These are phyloP conservation scores for Guadua angustifolia DNA, from an alignment of 176 grass and related monocot species.

Conservation along the genomic window DNA sequence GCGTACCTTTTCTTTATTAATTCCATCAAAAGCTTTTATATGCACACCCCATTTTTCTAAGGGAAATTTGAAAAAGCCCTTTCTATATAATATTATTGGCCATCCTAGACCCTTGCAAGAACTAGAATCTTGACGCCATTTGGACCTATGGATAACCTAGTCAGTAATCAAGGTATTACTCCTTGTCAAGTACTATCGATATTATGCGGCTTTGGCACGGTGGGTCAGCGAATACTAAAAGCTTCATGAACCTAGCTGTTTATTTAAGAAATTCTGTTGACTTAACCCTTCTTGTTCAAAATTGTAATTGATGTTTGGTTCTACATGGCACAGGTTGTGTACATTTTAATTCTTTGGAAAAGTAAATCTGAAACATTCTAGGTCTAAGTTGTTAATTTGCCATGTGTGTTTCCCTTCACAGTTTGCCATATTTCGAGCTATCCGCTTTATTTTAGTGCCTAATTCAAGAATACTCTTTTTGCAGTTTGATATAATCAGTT, in stretches of 20 bases:
- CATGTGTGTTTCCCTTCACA: background rate
- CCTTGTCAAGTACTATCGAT: background rate
- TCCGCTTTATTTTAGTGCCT: slow-evolving; percentile 5
- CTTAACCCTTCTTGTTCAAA: background rate
- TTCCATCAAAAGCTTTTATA: background rate
- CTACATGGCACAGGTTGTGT: background rate
- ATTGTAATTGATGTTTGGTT: slow-evolving; percentile 8
- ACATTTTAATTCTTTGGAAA: background rate
- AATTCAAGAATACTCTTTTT: slow-evolving; percentile 11
- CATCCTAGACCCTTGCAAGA: slow-evolving; percentile 84
- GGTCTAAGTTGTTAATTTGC: background rate
- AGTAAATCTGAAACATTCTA: background rate
- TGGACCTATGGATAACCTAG: slow-evolving; percentile 91
- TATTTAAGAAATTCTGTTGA: background rate
- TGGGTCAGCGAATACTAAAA: background rate
- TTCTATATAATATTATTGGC: slow-evolving; percentile 29
- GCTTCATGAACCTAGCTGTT: background rate
- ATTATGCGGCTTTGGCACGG: background rate
- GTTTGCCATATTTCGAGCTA: background rate
- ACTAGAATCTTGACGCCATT: slow-evolving; percentile 98
- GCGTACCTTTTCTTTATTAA: background rate
- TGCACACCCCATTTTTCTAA: background rate
- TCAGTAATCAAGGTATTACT: slow-evolving; percentile 91
- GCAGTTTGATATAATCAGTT: slow-evolving; percentile 79
- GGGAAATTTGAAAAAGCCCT: too few species aligned